phyloP scores from a whole-genome alignment of 2,329 filamentous ascomycete species.

The Colletotrichum tabaci region DNA sequence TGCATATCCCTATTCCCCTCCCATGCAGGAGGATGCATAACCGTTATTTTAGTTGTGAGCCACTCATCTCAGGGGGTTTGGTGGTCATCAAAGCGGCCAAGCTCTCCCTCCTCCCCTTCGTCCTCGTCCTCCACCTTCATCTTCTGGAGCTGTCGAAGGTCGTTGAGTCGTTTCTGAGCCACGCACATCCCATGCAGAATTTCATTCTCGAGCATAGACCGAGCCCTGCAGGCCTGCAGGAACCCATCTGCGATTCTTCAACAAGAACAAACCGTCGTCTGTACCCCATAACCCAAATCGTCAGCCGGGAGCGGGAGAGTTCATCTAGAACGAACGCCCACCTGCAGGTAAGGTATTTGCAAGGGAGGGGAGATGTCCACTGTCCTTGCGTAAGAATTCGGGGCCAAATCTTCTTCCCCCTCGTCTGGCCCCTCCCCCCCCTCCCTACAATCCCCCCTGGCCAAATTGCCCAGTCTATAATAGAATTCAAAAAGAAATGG shows the following conservation, averaged over 20 bases:
- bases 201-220: too few relatives aligned
- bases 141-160: too few relatives aligned
- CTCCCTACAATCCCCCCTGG: not conserved
- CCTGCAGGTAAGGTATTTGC: not conserved
- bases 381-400: not conserved
- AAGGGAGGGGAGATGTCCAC: not conserved
- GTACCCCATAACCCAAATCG: not conserved
- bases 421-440: not conserved
- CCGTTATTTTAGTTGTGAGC: not conserved
- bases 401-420: not conserved
- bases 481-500: not conserved
- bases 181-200: not conserved
- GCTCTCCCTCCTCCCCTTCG: not conserved
- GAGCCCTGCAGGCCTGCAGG: too few relatives aligned
- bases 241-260: not conserved
- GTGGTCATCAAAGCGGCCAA: conserved; percentile 22
- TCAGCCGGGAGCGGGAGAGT: conserved; percentile 1
- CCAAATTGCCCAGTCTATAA: not conserved
- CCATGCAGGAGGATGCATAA: conserved; percentile 8
- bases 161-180: not conserved
- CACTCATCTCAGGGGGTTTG: not conserved
- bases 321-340: not conserved
- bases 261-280: not conserved
- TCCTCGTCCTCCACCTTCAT: too few relatives aligned
- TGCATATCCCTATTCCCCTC: conserved; percentile 5